A percentile compares a stretch with the other conserved stretches of the same genome.
Conservation (phyloP, 1,284 basidiomycete genomes). For the Trametes hirsuta region DNA sequence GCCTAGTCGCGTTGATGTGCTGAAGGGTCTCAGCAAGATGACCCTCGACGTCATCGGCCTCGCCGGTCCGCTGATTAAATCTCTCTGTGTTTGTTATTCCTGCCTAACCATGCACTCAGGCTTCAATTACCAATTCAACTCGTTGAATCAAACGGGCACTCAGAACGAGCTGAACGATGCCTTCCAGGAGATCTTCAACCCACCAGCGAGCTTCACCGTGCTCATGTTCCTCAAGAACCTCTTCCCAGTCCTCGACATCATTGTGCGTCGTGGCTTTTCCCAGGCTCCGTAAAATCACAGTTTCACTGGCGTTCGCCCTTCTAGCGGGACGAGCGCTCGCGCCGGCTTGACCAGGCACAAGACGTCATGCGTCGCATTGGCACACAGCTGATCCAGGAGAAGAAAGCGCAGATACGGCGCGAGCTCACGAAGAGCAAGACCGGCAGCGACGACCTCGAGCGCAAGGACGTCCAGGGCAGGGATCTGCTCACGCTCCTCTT, state of each 20-base stretch:
- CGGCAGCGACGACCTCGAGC: constrained; percentile 54
- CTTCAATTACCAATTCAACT: constrained; percentile 55
- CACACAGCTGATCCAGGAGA: constrained; percentile 42
- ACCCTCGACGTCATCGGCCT: constrained; percentile 55
- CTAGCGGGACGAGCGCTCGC: constrained; percentile 1
- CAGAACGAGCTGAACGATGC: constrained; percentile 44
- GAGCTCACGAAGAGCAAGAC: constrained; percentile 19
- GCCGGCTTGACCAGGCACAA: constrained; percentile 26
- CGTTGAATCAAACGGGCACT: constrained; percentile 31
- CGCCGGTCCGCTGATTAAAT: constrained; percentile 36
- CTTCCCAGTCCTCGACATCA: constrained; percentile 14
- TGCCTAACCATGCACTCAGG: constrained; percentile 24
- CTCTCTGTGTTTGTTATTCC: background rate
- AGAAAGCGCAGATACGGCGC: constrained; percentile 50
- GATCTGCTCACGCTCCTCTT: constrained; percentile 42
- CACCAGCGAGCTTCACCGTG: background rate
- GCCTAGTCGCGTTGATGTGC: constrained; percentile 40
- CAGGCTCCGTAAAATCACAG: background rate
- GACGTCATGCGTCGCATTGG: constrained; percentile 40
- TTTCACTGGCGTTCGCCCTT: background rate
- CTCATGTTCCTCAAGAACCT: constrained; percentile 6
- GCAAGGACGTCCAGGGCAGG: constrained; percentile 39
- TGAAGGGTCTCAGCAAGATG: constrained; percentile 43
- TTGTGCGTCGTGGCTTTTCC: constrained; percentile 5
- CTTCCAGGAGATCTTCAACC: constrained; percentile 34